These are phyloP conservation scores for Fraxinus baroniana DNA, from an alignment of 305 asterid genomes.

Conservation along the genomic window DNA sequence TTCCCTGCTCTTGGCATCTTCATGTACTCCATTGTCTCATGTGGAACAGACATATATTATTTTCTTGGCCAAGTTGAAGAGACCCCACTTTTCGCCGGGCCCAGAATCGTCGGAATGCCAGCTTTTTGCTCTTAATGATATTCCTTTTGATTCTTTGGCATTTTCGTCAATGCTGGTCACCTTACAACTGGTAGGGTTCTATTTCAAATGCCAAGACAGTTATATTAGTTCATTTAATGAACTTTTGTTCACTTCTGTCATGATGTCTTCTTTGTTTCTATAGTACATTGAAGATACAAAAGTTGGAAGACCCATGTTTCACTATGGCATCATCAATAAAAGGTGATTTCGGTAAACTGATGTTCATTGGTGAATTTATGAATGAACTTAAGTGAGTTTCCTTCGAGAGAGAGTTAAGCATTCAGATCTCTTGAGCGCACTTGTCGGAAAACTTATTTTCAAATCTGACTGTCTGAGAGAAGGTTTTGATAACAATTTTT, in stretches of 20 bases:
- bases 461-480: background rate
- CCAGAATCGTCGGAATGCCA: constrained; percentile 90
- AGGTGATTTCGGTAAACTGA: constrained; percentile 39
- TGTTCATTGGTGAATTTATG: background rate
- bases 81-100: constrained; percentile 82
- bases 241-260: constrained; percentile 8
- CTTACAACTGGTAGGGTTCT: constrained; percentile 58
- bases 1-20: background rate
- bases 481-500: background rate
- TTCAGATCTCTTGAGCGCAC: background rate
- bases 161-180: constrained; percentile 95
- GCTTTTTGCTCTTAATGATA: constrained; percentile 67
- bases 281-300: constrained; percentile 78
- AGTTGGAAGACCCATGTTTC: constrained; percentile 74
- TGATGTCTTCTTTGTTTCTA: constrained; percentile 18
- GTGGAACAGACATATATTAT: constrained; percentile 78
- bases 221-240: constrained; percentile 5
- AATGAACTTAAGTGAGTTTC: background rate
- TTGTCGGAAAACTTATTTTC: background rate
- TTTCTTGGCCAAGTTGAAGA: constrained; percentile 87
- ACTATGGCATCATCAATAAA: constrained; percentile 87
- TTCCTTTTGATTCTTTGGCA: constrained; percentile 87
- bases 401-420: background rate
- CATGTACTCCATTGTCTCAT: constrained; percentile 11
- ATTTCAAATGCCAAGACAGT: background rate